These are phyloP conservation scores for Colletotrichum sp. DNA, from an alignment of 2,329 filamentous ascomycete genomes.

Conservation along the genomic window DNA sequence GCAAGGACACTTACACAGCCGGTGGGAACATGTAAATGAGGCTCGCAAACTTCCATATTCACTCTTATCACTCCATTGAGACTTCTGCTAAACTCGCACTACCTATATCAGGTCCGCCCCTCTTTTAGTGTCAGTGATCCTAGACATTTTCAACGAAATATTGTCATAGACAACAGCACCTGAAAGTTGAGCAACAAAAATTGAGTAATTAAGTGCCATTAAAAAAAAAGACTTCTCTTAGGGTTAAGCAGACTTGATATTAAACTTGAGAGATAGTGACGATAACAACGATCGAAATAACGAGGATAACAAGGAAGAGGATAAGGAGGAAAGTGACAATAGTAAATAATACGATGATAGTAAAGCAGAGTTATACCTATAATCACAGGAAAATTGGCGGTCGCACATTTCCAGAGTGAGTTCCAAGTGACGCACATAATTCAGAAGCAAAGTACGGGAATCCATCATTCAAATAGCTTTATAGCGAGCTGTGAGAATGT, in stretches of 20 bases:
- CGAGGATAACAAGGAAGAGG: too few relatives aligned
- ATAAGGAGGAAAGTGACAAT: fast-evolving
- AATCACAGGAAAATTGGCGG: too few relatives aligned
- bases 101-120: fast-evolving
- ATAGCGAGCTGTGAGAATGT: not conserved
- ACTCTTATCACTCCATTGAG: fast-evolving
- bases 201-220: not conserved
- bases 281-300: too few relatives aligned
- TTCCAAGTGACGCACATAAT: fast-evolving
- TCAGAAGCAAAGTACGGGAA: fast-evolving
- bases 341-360: too few relatives aligned
- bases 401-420: too few relatives aligned
- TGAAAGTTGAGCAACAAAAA: not conserved
- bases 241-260: too few relatives aligned
- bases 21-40: fast-evolving
- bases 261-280: too few relatives aligned
- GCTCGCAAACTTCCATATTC: not conserved
- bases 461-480: not conserved
- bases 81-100: not conserved
- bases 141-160: not conserved
- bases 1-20: not conserved
- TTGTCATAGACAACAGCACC: not conserved
- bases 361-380: not conserved
- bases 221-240: not conserved
- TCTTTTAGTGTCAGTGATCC: fast-evolving